Evolutionary conservation across 1,284 basidiomycete genomes (phyloP), one percentile per base, ranked within the genome.

Genomic region (Moesziomyces aphidis): DNA sequence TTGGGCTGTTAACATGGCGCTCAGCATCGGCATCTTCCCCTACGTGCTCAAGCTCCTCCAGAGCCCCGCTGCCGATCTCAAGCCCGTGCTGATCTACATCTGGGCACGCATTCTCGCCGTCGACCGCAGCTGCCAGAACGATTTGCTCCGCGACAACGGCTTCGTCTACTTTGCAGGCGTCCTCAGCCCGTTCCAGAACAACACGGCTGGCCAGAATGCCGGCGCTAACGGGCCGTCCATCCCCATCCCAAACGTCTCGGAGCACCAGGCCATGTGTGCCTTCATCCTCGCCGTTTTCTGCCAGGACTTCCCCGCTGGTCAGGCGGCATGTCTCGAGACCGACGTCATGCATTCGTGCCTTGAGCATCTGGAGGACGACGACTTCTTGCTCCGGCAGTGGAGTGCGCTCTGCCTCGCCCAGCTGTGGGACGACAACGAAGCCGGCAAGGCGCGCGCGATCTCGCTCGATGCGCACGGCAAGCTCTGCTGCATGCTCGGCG

Each of bases 1-100:
- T 7, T 99, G 96, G 95, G 96, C 97, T 0, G 97, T 99, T 60
- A 93, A 97, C 77, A 90, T 97, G 43, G 95, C 97, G 8, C 89
- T 99, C 42, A 93, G 93, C n/a, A 97, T 99, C 80, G 96, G 96
- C 22, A 98, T 99, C 81, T 99, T 98, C 87, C 97, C 97, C 2
- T 99, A 99, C 83, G 97, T 98, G 49, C 94, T 95, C 70, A 96
- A 97, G 82, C 89, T 99, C 6, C 89, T 99, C 3, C 95, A 97
- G 85, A 95, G 95, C 0, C 95, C 95, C 0, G 94, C 94, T 0
- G 91, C 92, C 71, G 96, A 99, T 82, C 89, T 99, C 31, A 92
- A 95, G 54, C 96, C 97, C 0, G 95, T 99, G n/a, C 88, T 99
- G 34, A 97, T 99, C 77, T 99, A 98, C 87, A 98, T 99, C 70